These are phyloP conservation scores for Myxozyma sirexii DNA, from an alignment of 805 yeast species.

Conservation along the genomic window DNA sequence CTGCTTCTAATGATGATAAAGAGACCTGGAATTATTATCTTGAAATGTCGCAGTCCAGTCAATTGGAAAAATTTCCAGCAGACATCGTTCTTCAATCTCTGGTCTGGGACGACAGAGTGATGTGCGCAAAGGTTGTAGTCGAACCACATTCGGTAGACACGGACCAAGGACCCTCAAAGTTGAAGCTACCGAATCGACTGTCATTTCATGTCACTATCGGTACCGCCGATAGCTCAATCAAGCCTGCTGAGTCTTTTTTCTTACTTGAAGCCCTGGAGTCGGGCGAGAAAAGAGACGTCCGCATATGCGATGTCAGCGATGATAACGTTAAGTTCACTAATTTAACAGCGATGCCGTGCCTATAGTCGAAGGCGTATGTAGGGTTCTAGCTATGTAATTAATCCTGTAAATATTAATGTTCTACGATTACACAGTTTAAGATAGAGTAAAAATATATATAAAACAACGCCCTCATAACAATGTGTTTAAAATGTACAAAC, in stretches of 20 bases:
- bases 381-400: too few species aligned
- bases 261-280: not conserved
- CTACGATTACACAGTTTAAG: too few species aligned
- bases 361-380: too few species aligned
- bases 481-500: too few species aligned
- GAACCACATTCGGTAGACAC: conserved; percentile 50
- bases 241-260: conserved; percentile 58
- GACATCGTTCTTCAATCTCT: conserved; percentile 7
- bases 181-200: conserved; percentile 46
- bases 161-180: conserved; percentile 28
- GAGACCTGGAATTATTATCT: conserved; percentile 30
- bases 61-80: conserved; percentile 1
- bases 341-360: not conserved
- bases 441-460: too few species aligned
- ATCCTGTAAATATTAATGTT: too few species aligned
- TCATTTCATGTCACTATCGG: conserved; percentile 77
- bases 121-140: conserved; percentile 49
- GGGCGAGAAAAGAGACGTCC: not conserved
- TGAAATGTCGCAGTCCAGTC: not conserved
- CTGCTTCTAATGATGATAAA: conserved; percentile 9
- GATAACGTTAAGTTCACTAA: not conserved
- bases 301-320: conserved; percentile 4
- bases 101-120: conserved; percentile 27
- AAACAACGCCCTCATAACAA: too few species aligned
- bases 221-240: conserved; percentile 49